Evolutionary conservation across 805 yeast genomes (phyloP).

Genomic region (Cyberlindnera mycetangii): DNA sequence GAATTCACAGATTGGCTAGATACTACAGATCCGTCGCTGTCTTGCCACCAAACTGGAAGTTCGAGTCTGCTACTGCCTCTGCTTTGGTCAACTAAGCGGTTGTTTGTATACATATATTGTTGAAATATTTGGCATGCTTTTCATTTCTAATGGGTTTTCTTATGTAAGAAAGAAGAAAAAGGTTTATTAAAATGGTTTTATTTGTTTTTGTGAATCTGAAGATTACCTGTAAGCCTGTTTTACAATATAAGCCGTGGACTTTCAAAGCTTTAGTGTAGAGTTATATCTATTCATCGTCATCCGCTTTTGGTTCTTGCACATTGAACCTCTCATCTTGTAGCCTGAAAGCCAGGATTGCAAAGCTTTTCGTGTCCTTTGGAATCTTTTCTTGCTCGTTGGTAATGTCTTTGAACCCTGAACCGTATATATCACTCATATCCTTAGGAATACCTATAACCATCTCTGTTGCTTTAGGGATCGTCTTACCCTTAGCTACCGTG

Average conservation of each 20-base stretch:
- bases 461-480: constrained; percentile 15
- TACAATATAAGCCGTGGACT: constrained; percentile 3
- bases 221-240: constrained; percentile 3
- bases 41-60: constrained; percentile 99
- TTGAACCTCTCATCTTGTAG: constrained; percentile 22
- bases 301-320: constrained; percentile 16
- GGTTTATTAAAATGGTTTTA: constrained; percentile 7
- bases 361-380: constrained; percentile 11
- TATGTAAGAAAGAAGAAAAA: constrained; percentile 2
- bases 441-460: constrained; percentile 21
- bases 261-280: not conserved
- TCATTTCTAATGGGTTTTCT: constrained; percentile 4
- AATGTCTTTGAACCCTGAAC: constrained; percentile 21
- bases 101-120: constrained; percentile 7
- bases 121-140: constrained; percentile 5
- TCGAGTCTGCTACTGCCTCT: constrained; percentile 99
- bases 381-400: constrained; percentile 11
- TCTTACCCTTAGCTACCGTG: constrained; percentile 4
- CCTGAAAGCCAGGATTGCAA: constrained; percentile 21
- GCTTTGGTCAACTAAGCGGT: constrained; percentile 92
- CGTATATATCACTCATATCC: constrained; percentile 20
- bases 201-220: constrained; percentile 2
- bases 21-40: constrained; percentile 99
- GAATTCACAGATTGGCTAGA: constrained; percentile 99
- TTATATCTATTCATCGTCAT: constrained; percentile 10